A percentile compares a stretch with the other conserved stretches of the same genome.
phyloP scores from a whole-genome alignment of 139 green algal genomes.

The Closterium sp. region DNA sequence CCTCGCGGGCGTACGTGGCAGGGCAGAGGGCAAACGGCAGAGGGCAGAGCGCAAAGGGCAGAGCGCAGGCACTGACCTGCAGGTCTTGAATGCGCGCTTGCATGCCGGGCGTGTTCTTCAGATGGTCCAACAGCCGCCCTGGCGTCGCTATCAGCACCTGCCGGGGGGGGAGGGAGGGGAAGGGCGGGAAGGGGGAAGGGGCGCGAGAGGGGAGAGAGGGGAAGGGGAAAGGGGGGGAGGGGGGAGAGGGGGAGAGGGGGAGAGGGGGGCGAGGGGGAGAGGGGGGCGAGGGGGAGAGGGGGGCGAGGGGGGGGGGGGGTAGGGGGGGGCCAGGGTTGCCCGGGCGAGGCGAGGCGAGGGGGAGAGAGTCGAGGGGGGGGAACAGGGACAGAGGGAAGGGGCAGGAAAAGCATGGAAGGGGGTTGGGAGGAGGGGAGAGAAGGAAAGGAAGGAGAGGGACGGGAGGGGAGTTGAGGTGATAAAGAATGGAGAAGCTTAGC shows the following conservation, averaged over 20 bases:
- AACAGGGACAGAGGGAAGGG: not conserved
- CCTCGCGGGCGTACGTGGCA: too few species aligned
- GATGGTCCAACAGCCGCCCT: not conserved
- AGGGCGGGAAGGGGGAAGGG: too few species aligned
- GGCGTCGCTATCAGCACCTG: not conserved
- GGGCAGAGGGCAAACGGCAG: not conserved
- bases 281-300: too few species aligned
- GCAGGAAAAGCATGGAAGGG: not conserved
- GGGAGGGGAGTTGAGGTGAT: not conserved
- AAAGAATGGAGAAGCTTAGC: not conserved
- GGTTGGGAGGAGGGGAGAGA: not conserved
- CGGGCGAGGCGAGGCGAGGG: not conserved
- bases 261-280: not conserved
- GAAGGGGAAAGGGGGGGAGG: too few species aligned
- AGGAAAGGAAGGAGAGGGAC: too few species aligned
- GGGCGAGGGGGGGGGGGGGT: too few species aligned
- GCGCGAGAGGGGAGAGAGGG: too few species aligned
- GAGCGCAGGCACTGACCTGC: not conserved
- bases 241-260: not conserved
- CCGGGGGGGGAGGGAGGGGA: too few species aligned
- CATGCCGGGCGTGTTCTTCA: not conserved
- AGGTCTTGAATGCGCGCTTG: not conserved
- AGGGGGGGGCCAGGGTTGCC: not conserved
- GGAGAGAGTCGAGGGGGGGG: not conserved
- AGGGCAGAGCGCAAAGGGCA: too few species aligned